Percentiles rank a stretch among this genome's conserved stretches.
These are phyloP conservation scores for Yarrowia sp. DNA, from an alignment of 805 yeast species.

Conservation along the genomic window DNA sequence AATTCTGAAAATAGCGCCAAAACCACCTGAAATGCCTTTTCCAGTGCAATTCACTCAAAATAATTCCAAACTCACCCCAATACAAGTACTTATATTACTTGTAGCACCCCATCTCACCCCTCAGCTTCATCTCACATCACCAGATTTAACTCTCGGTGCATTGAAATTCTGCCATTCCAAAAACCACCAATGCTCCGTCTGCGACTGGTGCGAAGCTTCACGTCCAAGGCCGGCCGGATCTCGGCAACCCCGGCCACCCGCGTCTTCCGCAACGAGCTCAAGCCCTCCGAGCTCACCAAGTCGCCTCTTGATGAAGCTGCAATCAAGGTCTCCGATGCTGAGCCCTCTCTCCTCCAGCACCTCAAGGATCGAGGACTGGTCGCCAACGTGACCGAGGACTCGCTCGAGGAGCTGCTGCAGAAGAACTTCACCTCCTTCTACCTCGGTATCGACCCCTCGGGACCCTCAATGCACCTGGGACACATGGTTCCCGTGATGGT, in stretches of 20 bases:
- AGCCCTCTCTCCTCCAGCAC: conserved; percentile 1
- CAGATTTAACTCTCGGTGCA: neutral
- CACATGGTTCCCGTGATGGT: conserved; percentile 85
- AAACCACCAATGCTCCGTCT: conserved; percentile 7
- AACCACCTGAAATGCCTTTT: no score
- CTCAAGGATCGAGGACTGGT: conserved; percentile 5
- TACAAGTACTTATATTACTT: no score
- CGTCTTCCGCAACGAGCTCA: conserved; percentile 1
- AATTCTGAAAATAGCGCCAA: no score
- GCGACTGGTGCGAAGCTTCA: conserved; percentile 2
- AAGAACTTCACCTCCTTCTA: conserved; percentile 47
- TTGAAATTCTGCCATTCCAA: conserved; percentile 1
- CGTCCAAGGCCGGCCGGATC: conserved; percentile 22
- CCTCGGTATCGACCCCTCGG: conserved; percentile 97
- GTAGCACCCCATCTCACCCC: neutral
- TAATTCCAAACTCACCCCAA: no score
- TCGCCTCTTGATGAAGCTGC: neutral
- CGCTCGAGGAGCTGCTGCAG: conserved; percentile 1
- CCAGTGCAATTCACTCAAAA: no score
- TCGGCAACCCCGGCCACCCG: neutral
- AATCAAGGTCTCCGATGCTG: neutral
- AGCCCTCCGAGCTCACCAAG: neutral
- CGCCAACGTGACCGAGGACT: conserved; percentile 18
- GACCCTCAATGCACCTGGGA: conserved; percentile 84
- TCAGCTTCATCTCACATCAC: no score